Evolutionary conservation across 2,329 filamentous ascomycete genomes (phyloP).

Genomic region (Neonectria sp.): DNA sequence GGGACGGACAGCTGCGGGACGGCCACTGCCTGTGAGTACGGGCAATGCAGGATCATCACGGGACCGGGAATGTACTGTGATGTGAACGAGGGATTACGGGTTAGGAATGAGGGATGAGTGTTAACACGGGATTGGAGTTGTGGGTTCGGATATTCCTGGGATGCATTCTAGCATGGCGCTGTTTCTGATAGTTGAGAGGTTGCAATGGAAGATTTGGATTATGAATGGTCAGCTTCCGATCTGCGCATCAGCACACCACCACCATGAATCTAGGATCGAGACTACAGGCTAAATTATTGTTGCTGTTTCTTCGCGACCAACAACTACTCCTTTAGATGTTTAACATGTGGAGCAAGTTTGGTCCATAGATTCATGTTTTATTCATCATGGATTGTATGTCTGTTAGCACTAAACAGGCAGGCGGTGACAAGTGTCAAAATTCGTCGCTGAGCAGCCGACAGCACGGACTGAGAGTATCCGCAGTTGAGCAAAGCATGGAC

Average conservation of each 20-base stretch:
- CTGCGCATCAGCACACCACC: neutral
- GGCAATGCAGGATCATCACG: slow-evolving; percentile 35
- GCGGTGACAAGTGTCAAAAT: slow-evolving; percentile 47
- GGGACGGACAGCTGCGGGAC: slow-evolving; percentile 42
- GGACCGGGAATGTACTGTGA: slow-evolving; percentile 62
- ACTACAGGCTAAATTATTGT: neutral
- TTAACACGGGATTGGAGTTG: neutral
- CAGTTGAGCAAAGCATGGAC: slow-evolving; percentile 34
- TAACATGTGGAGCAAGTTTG: neutral
- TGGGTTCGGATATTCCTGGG: neutral
- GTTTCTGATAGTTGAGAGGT: slow-evolving; percentile 11
- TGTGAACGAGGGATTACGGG: slow-evolving; percentile 53
- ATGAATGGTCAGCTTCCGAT: neutral
- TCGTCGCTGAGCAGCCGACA: slow-evolving; percentile 30
- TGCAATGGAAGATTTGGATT: slow-evolving; percentile 1
- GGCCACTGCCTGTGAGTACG: slow-evolving; percentile 41
- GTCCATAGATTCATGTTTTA: neutral
- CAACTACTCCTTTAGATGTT: neutral
- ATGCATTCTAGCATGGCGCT: slow-evolving; percentile 17
- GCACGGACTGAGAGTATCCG: neutral
- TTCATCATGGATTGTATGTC: neutral
- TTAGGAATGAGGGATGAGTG: neutral
- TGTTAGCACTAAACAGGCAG: slow-evolving; percentile 22
- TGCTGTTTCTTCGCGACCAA: neutral
- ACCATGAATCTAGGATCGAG: neutral